phyloP scores from a whole-genome alignment of 352 stramenopile genomes.

The Phytophthora hibernalis region DNA sequence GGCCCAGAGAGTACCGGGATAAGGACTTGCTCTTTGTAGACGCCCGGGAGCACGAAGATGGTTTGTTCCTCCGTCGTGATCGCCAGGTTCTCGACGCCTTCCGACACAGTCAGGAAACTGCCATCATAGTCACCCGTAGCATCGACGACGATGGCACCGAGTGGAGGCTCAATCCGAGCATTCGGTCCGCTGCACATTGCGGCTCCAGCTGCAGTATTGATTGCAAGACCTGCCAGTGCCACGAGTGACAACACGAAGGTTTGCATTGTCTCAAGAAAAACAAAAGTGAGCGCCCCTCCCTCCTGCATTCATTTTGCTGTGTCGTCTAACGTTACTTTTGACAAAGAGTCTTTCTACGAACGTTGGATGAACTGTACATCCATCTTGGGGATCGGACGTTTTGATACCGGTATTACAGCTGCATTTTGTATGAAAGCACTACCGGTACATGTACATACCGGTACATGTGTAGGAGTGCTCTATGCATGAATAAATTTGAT shows the following conservation, averaged over 20 bases:
- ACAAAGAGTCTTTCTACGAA: neutral
- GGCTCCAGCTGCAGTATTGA: neutral
- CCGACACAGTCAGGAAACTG: slow-evolving; percentile 5
- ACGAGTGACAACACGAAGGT: neutral
- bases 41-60: slow-evolving; percentile 18
- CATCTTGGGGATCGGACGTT: neutral
- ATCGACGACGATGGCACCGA: slow-evolving; percentile 19
- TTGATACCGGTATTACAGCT: neutral
- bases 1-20: neutral
- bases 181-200: neutral
- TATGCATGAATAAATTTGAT: neutral
- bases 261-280: neutral
- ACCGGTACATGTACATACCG: no score
- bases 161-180: slow-evolving; percentile 1
- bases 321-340: neutral
- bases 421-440: neutral
- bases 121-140: slow-evolving; percentile 1
- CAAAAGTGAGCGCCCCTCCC: neutral
- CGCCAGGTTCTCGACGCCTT: slow-evolving; percentile 10
- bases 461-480: no score
- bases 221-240: neutral
- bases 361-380: neutral
- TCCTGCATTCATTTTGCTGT: no score
- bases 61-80: neutral
- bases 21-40: slow-evolving; percentile 12